Evolutionary conservation across 495 filamentous ascomycete species (phyloP), one percentile per base, ranked within the genome.

Genomic region (Penicillium turbatum): DNA sequence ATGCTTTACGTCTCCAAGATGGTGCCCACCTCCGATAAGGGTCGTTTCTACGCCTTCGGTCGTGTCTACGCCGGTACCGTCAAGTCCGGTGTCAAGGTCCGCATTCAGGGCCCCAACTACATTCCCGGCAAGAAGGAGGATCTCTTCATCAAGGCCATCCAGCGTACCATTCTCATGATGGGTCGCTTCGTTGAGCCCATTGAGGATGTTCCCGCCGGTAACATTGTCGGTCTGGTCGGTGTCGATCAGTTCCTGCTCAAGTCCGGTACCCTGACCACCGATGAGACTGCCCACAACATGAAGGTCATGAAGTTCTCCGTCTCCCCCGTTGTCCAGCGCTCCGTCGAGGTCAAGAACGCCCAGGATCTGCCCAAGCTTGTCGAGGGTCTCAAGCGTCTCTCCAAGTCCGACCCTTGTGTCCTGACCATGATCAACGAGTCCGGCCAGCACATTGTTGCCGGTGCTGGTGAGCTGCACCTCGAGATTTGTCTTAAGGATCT

Each of bases 271-370:
- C 86, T 99, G 59, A 95, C 91, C 74, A 99, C 95, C 69, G 85
- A 84, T 67, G 93, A 99, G 57, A 92, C 92, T 55, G 93, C 93
- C 65, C 93, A 99, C 87, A 99, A 99, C 84, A 77, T 99, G 62
- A 99, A 97, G 86, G 93, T 99, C 77, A 99, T 99, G 93, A 96
- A 95, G 80, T 99, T 99, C 88, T 99, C 93, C 66, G 93, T 99
- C 70, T 97, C 93, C 36, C 93, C 93, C 70, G 93, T 99, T 76
- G 95, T 99, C 62, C 93, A 85, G 77, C 92, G 93, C 60, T 96
- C 95, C 73, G 93, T 99, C 63, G 91, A 97, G 78, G 93, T 97
- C 80, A 97, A 97, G 89, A 99, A 99, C 77, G 95, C 95, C 74
- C 89, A 92, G 75, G 93, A 99, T 84, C 84, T 99, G 56, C 93